phyloP scores from a whole-genome alignment of 106 monocot species.

The Dioscorea zingiberensis region DNA sequence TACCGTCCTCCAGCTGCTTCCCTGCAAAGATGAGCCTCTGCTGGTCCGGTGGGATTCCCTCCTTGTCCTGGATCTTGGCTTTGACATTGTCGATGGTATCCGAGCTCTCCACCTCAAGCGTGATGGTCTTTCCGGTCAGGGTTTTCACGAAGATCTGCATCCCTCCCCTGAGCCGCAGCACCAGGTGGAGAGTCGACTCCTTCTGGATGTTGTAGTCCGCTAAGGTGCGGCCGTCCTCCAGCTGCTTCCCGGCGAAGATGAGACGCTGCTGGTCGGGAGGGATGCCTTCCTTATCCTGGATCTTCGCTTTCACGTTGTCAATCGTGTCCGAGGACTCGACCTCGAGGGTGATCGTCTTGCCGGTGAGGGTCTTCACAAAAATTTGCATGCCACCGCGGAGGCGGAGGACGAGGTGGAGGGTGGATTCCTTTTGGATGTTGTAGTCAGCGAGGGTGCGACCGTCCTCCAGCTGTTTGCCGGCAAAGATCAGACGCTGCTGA shows the following conservation, averaged over 20 bases:
- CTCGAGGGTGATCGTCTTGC: slow-evolving; percentile 65
- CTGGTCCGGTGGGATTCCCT: slow-evolving; percentile 46
- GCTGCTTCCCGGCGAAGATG: slow-evolving; percentile 37
- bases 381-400: slow-evolving; percentile 56
- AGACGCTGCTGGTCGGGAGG: slow-evolving; percentile 62
- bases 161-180: slow-evolving; percentile 39
- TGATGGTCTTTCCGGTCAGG: slow-evolving; percentile 45
- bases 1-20: slow-evolving; percentile 34
- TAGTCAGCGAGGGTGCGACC: slow-evolving; percentile 2
- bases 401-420: slow-evolving; percentile 31
- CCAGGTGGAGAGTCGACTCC: slow-evolving; percentile 48
- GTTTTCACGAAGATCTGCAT: slow-evolving; percentile 56
- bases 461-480: slow-evolving; percentile 24
- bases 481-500: slow-evolving; percentile 19
- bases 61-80: slow-evolving; percentile 45
- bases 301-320: slow-evolving; percentile 58
- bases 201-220: slow-evolving; percentile 54
- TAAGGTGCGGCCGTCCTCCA: slow-evolving; percentile 39
- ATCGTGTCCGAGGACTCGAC: slow-evolving; percentile 56
- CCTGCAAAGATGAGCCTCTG: slow-evolving; percentile 40
- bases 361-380: slow-evolving; percentile 70
- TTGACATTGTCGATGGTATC: slow-evolving; percentile 49
- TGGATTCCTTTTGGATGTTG: slow-evolving; percentile 22
- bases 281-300: slow-evolving; percentile 67
- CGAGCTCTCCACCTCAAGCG: slow-evolving; percentile 39